Evolutionary conservation across 768 basidiomycete species (phyloP).

Genomic region (Tricholoma saponaceum): DNA sequence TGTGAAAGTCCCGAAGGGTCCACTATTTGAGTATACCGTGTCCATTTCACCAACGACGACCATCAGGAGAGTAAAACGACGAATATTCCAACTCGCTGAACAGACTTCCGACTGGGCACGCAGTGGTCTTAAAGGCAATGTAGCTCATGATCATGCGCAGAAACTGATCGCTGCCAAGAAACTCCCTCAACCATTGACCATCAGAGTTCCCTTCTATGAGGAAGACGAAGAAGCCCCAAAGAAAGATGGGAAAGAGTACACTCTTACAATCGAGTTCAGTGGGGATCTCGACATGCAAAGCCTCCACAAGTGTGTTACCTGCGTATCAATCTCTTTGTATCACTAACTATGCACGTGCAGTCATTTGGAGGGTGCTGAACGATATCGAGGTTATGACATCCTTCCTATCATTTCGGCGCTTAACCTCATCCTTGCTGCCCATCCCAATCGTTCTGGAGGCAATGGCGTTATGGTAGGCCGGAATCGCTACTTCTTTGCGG

Average conservation of each 20-base stretch:
- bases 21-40: slow-evolving; percentile 61
- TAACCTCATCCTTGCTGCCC: slow-evolving; percentile 59
- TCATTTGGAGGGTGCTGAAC: slow-evolving; percentile 50
- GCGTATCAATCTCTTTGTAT: slow-evolving; percentile 24
- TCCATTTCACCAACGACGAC: slow-evolving; percentile 48
- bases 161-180: slow-evolving; percentile 46
- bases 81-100: slow-evolving; percentile 65
- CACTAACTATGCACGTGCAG: slow-evolving; percentile 33
- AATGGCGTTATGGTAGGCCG: slow-evolving; percentile 63
- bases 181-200: slow-evolving; percentile 41
- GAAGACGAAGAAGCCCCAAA: slow-evolving; percentile 47
- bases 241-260: slow-evolving; percentile 43
- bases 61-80: slow-evolving; percentile 49
- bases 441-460: slow-evolving; percentile 47
- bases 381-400: slow-evolving; percentile 54
- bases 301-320: slow-evolving; percentile 33
- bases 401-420: slow-evolving; percentile 57
- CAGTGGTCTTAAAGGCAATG: slow-evolving; percentile 44
- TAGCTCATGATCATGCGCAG: slow-evolving; percentile 54
- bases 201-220: slow-evolving; percentile 43
- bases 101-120: slow-evolving; percentile 41
- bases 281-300: slow-evolving; percentile 51
- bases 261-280: slow-evolving; percentile 36
- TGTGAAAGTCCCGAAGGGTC: slow-evolving; percentile 43
- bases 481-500: slow-evolving; percentile 63